These are phyloP conservation scores for Diddensiella transvaalensis DNA, from an alignment of 805 yeast species.

Conservation along the genomic window DNA sequence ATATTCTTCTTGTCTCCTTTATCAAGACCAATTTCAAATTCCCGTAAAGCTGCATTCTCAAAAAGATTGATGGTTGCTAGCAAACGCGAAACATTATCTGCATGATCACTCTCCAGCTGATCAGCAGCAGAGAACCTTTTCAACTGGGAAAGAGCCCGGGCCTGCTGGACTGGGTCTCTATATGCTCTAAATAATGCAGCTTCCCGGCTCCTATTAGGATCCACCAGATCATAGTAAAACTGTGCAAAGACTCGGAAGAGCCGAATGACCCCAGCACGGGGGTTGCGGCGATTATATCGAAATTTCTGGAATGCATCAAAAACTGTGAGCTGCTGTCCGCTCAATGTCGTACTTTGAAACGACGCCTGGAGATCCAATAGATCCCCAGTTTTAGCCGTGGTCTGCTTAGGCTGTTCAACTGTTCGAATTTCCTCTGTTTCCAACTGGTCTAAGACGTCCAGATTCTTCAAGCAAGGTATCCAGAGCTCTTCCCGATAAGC, in stretches of 20 bases:
- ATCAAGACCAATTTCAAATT: slow-evolving; percentile 58
- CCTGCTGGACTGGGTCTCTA: slow-evolving; percentile 51
- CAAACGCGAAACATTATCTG: slow-evolving; percentile 39
- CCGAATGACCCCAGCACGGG: slow-evolving; percentile 16
- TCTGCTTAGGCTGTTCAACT: not conserved
- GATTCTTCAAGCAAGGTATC: slow-evolving; percentile 13
- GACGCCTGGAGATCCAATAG: not conserved
- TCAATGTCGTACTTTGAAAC: not conserved
- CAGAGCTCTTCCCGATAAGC: slow-evolving; percentile 36
- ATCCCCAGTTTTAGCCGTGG: not conserved
- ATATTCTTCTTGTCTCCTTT: slow-evolving; percentile 40
- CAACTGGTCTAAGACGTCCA: slow-evolving; percentile 2
- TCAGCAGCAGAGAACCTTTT: slow-evolving; percentile 38
- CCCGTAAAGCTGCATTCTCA: slow-evolving; percentile 65
- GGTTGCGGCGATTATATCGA: slow-evolving; percentile 16
- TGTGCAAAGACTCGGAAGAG: slow-evolving; percentile 40
- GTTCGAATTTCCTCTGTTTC: not conserved
- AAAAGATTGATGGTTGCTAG: slow-evolving; percentile 62
- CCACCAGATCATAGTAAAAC: slow-evolving; percentile 45
- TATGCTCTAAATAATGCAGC: slow-evolving; percentile 46
- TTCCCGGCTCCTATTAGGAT: slow-evolving; percentile 37
- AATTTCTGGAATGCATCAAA: slow-evolving; percentile 18
- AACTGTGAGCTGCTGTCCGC: slow-evolving; percentile 1
- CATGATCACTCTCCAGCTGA: slow-evolving; percentile 32
- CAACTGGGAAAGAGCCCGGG: slow-evolving; percentile 42